Conservation (phyloP, 345 rosid species). For the Populus simonii region DNA sequence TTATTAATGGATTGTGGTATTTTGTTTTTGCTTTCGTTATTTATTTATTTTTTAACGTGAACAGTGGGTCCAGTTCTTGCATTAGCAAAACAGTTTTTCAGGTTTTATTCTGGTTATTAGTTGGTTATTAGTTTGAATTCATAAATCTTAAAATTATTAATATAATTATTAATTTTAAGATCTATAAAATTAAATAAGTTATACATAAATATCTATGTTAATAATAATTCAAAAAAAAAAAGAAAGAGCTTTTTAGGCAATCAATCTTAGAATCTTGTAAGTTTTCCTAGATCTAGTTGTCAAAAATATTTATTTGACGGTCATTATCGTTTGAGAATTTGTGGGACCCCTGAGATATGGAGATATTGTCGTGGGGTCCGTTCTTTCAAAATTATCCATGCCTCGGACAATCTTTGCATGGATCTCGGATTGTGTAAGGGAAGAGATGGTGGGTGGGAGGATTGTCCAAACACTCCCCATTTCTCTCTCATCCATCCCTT, state of each 20-base stretch:
- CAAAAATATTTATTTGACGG: not conserved
- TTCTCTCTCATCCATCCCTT: not conserved
- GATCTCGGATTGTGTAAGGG: not conserved
- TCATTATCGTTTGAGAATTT: not conserved
- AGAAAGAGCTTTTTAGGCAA: no score
- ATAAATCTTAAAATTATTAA: no score
- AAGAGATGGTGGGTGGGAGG: not conserved
- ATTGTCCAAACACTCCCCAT: not conserved
- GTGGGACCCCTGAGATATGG: not conserved
- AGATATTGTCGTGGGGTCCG: not conserved
- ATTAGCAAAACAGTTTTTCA: no score
- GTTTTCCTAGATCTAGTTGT: not conserved
- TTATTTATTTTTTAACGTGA: not conserved
- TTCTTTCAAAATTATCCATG: not conserved
- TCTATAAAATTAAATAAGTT: no score
- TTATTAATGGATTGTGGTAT: not conserved
- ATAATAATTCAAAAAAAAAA: no score
- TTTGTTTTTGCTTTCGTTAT: not conserved
- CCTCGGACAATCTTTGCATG: not conserved
- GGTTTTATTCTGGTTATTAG: no score
- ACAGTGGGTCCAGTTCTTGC: not conserved
- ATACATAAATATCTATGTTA: no score
- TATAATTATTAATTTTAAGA: no score
- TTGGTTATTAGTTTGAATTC: no score
- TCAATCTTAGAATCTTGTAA: no score